Base-by-base conservation (phyloP, 2,329 filamentous ascomycete genomes). In the Zelopaecilomyces penicillatus region DNA sequence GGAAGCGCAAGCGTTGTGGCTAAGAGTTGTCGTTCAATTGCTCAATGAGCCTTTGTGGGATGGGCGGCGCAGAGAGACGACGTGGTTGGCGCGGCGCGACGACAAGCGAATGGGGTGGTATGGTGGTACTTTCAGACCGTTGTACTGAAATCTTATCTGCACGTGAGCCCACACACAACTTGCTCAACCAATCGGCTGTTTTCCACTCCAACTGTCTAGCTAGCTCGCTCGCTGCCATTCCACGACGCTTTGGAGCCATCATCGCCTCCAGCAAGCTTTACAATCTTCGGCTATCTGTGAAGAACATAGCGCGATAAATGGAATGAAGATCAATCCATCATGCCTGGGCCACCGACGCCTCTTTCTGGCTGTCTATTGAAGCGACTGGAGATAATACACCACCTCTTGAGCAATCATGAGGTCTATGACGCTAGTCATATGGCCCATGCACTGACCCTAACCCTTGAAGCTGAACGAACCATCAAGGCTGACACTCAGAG, bases 341-440 rank as follows among this genome's bases (percentile, higher is more conserved):
- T 65, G 62, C 44, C 56, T 38, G 43, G 49, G 2, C 52, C 59
- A 12, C 50, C 54, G 8, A 60, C 57, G 6, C 62, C 62, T 8
- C 54, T 65, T 11, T 59, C 53, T 5, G 41, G 47, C 4, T 62
- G 59, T 37, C 53, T 54, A n/a, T 58, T 65, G 35, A 49, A 44
- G 39, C 52, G 54, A 36, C 45, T 64, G 9, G 59, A 64, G 44
- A 54, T 65, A 19, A 19, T 19, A 19, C 19, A 19, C 19, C 52
- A 51, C 12, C 52, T 57, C 44, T 53, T 50, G 10, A 26, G 33
- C 5, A 48, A 50, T 5, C 43, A 50, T 6, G 54, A 46, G 32
- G 41, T 51, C 3, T 62, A 54, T 35, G 50, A 54, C 39, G 52
- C 57, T 7, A 40, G 34, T 3, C 49, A 35, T 5, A 51, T 52